A percentile compares a stretch with the other conserved stretches of the same genome.
These are phyloP conservation scores for Tolypocladium ophioglossoides DNA, from an alignment of 2,329 filamentous ascomycete species.

Conservation along the genomic window DNA sequence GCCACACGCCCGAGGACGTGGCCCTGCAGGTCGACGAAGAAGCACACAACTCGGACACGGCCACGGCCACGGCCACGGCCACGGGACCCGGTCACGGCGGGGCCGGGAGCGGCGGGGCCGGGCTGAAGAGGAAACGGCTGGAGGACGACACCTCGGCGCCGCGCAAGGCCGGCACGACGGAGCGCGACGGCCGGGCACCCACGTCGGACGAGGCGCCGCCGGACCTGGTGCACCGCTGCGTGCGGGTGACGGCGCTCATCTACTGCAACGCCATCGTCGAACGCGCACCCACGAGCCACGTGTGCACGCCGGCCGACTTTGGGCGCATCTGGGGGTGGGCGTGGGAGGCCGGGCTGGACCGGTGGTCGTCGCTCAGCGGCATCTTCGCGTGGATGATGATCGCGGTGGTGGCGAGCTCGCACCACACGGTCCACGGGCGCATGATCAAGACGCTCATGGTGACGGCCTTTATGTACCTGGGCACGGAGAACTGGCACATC, in stretches of 20 bases:
- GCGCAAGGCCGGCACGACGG: slow-evolving; percentile 3
- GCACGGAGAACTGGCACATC: slow-evolving; percentile 38
- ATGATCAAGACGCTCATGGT: slow-evolving; percentile 36
- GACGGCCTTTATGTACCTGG: slow-evolving; percentile 31
- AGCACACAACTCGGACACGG: not conserved
- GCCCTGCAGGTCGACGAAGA: slow-evolving; percentile 5
- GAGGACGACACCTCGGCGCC: slow-evolving; percentile 3
- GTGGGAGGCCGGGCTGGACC: slow-evolving; percentile 34
- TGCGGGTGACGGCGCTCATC: slow-evolving; percentile 34
- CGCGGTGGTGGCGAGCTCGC: slow-evolving; percentile 28
- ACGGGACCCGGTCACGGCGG: not conserved
- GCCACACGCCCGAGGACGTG: slow-evolving; percentile 18
- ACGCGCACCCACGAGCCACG: slow-evolving; percentile 28
- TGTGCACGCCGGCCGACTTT: slow-evolving; percentile 29
- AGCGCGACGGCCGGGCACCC: slow-evolving; percentile 1
- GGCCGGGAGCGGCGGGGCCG: not conserved
- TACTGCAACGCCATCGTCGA: slow-evolving; percentile 35
- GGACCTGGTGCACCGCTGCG: slow-evolving; percentile 35
- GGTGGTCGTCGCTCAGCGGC: slow-evolving; percentile 35
- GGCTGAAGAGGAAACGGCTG: slow-evolving; percentile 7
- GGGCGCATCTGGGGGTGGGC: slow-evolving; percentile 32
- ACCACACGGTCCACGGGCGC: slow-evolving; percentile 27
- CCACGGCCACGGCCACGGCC: not conserved
- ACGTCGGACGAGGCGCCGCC: slow-evolving; percentile 12
- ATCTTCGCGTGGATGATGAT: slow-evolving; percentile 39